Percentiles rank a stretch among this genome's conserved stretches.
phyloP scores from a whole-genome alignment of 176 grass and related monocot genomes.

The Oryza rufipogon region DNA sequence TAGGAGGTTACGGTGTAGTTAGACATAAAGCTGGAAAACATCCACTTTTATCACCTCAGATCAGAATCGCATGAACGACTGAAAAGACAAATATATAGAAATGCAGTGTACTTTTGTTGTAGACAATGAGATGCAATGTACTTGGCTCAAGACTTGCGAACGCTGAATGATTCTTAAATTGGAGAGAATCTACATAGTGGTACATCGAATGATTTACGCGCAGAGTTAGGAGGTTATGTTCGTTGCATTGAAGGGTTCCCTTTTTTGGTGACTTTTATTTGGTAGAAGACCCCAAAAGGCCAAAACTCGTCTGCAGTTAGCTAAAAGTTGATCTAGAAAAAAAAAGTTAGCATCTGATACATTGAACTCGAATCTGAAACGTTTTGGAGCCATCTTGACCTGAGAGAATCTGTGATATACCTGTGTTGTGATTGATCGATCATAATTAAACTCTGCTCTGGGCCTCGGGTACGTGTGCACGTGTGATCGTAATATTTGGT shows the following conservation, averaged over 20 bases:
- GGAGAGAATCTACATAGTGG: background rate
- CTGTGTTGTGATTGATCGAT: background rate
- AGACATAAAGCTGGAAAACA: too few relatives aligned
- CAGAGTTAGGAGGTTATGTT: background rate
- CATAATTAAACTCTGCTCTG: background rate
- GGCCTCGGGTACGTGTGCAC: too few relatives aligned
- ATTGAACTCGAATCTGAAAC: background rate
- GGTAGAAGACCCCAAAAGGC: background rate
- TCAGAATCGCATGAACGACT: too few relatives aligned
- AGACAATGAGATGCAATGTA: background rate
- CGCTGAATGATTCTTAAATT: too few relatives aligned
- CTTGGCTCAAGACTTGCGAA: background rate
- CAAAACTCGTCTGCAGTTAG: background rate
- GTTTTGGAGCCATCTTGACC: background rate
- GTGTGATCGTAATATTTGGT: background rate
- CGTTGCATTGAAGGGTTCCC: background rate
- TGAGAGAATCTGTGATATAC: background rate
- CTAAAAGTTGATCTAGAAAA: background rate
- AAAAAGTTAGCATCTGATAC: background rate
- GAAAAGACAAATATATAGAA: background rate
- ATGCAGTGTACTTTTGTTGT: background rate
- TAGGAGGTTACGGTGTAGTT: too few relatives aligned
- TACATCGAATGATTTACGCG: too few relatives aligned
- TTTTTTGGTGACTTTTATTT: background rate
- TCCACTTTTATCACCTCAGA: too few relatives aligned